Evolutionary conservation across 2,329 filamentous ascomycete species (phyloP).

Genomic region (Hansfordia pulvinata): DNA sequence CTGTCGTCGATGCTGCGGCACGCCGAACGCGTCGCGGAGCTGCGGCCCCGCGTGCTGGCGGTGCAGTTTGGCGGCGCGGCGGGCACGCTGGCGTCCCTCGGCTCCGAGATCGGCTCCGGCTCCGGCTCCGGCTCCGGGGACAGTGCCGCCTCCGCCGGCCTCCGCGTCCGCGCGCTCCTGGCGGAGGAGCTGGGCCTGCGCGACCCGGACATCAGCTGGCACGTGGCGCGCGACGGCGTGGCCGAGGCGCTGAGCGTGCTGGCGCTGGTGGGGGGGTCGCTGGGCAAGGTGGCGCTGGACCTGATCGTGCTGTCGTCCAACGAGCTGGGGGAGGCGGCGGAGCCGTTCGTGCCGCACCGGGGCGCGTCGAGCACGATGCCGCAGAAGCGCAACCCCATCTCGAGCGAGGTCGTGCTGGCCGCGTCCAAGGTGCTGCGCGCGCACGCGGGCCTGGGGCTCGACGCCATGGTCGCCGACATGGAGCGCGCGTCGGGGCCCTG

Average conservation of each 20-base stretch:
- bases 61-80: constrained; percentile 44
- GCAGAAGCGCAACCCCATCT: constrained; percentile 45
- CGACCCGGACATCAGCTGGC: constrained; percentile 42
- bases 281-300: constrained; percentile 42
- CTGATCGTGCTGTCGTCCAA: constrained; percentile 44
- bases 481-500: constrained; percentile 43
- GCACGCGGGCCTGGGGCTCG: constrained; percentile 35
- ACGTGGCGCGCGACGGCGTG: constrained; percentile 37
- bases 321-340: constrained; percentile 37
- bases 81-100: constrained; percentile 38
- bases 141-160: constrained; percentile 27
- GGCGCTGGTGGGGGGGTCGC: constrained; percentile 34
- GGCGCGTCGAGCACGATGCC: constrained; percentile 43
- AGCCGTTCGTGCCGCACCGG: constrained; percentile 39
- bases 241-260: constrained; percentile 39
- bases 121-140: too few relatives aligned
- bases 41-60: constrained; percentile 29
- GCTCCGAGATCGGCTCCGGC: too few relatives aligned
- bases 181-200: constrained; percentile 30
- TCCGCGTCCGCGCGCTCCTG: constrained; percentile 32
- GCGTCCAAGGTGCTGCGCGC: constrained; percentile 37
- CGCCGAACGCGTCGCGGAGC: constrained; percentile 28
- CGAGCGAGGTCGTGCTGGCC: constrained; percentile 40
- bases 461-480: constrained; percentile 43
- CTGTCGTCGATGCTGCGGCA: constrained; percentile 35